Evolutionary conservation across 495 filamentous ascomycete genomes (phyloP).

Genomic region (Neurospora africana): DNA sequence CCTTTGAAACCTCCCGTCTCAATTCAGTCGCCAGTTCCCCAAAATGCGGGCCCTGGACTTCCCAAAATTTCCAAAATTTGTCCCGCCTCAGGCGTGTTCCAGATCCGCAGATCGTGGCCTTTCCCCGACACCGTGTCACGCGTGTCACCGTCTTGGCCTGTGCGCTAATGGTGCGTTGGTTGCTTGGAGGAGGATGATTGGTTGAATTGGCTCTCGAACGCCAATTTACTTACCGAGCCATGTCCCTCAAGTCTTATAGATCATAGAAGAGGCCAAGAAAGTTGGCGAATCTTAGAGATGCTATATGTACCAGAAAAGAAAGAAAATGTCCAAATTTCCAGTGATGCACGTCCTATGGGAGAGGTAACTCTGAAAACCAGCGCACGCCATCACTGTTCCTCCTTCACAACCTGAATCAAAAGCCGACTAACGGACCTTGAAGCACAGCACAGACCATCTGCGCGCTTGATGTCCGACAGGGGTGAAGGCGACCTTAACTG

Average conservation of each 20-base stretch:
- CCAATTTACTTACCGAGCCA: neutral
- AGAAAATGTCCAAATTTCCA: neutral
- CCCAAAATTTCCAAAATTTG: conserved; percentile 2
- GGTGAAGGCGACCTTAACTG: neutral
- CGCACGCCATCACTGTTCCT: neutral
- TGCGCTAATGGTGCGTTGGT: neutral
- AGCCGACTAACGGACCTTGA: neutral
- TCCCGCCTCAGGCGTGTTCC: neutral
- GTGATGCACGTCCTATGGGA: neutral
- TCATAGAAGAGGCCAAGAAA: neutral
- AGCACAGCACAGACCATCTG: neutral
- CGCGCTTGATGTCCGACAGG: neutral
- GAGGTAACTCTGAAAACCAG: neutral
- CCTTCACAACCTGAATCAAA: neutral
- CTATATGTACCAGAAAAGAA: neutral
- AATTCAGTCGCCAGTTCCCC: neutral
- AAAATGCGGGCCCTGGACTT: conserved; percentile 1
- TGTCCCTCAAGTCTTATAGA: neutral
- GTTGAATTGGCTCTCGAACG: neutral
- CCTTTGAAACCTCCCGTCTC: neutral
- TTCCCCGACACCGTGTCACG: neutral
- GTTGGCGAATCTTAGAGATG: neutral
- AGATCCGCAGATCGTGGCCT: conserved; percentile 9
- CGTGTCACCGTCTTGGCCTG: neutral
- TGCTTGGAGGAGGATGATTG: neutral